These are phyloP conservation scores for Xanthoconium separans DNA, from an alignment of 1,284 basidiomycete genomes.

Conservation along the genomic window DNA sequence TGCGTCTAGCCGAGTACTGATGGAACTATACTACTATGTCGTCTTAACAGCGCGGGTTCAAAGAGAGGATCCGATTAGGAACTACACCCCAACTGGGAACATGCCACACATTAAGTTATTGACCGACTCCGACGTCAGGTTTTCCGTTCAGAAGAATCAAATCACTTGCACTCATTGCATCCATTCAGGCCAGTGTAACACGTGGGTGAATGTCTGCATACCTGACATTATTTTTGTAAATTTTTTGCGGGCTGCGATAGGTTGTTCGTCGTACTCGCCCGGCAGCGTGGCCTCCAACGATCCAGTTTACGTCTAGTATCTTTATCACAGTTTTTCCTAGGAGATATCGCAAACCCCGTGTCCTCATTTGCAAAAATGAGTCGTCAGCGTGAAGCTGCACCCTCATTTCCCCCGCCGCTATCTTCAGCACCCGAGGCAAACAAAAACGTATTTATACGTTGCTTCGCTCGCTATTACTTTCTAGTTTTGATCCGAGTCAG, in stretches of 20 bases:
- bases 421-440: constrained; percentile 7
- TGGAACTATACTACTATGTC: not conserved
- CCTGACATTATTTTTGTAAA: not conserved
- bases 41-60: constrained; percentile 1
- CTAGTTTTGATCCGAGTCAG: constrained; percentile 30
- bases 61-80: constrained; percentile 6
- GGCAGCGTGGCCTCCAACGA: constrained; percentile 24
- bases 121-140: not conserved
- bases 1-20: not conserved
- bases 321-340: constrained; percentile 20
- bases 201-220: constrained; percentile 2
- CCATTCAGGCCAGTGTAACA: not conserved
- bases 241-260: not conserved
- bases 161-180: constrained; percentile 1
- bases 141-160: not conserved
- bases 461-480: constrained; percentile 9
- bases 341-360: constrained; percentile 9
- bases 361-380: constrained; percentile 15
- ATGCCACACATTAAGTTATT: not conserved
- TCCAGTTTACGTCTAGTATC: constrained; percentile 25
- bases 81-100: not conserved
- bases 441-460: constrained; percentile 9
- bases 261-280: constrained; percentile 4
- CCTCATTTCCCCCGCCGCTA: constrained; percentile 6
- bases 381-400: constrained; percentile 7